Conservation (phyloP, 108 stramenopile species). For the Nitzschia inconspicua region DNA sequence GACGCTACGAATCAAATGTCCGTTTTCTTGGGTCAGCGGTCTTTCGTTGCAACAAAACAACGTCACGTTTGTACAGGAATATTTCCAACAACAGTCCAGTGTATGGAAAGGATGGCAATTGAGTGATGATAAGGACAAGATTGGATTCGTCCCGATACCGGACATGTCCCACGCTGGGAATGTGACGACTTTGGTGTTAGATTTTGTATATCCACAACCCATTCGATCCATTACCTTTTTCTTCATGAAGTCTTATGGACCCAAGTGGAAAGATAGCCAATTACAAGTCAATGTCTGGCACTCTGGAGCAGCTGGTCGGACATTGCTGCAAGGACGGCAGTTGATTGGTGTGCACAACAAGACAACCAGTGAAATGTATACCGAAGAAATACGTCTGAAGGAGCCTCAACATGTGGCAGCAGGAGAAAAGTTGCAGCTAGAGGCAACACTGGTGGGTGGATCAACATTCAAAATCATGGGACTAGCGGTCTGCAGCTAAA, state of each 20-base stretch:
- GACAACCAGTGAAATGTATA: conserved; percentile 76
- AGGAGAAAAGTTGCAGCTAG: conserved; percentile 21
- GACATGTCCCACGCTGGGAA: no score
- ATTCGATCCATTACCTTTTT: conserved; percentile 60
- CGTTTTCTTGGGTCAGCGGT: conserved; percentile 64
- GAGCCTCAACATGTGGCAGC: conserved; percentile 2
- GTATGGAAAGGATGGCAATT: conserved; percentile 58
- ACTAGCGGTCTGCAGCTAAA: conserved; percentile 67
- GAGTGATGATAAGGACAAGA: conserved; percentile 49
- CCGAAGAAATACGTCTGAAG: conserved; percentile 38
- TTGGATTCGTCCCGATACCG: conserved; percentile 52
- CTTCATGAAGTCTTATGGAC: conserved; percentile 80
- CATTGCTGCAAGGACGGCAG: conserved; percentile 8
- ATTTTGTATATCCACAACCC: conserved; percentile 38
- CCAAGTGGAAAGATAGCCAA: conserved; percentile 61
- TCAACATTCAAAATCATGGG: conserved; percentile 80
- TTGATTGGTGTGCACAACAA: conserved; percentile 59
- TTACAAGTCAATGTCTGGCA: conserved; percentile 10
- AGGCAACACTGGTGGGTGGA: conserved; percentile 43
- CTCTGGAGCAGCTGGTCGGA: neutral
- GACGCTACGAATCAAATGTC: conserved; percentile 45
- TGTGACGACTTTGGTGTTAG: conserved; percentile 5
- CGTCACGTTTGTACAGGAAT: conserved; percentile 40
- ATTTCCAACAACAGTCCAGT: conserved; percentile 35
- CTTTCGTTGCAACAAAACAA: conserved; percentile 54